Evolutionary conservation across 2,329 filamentous ascomycete species (phyloP).

Genomic region (Phoma sp.): DNA sequence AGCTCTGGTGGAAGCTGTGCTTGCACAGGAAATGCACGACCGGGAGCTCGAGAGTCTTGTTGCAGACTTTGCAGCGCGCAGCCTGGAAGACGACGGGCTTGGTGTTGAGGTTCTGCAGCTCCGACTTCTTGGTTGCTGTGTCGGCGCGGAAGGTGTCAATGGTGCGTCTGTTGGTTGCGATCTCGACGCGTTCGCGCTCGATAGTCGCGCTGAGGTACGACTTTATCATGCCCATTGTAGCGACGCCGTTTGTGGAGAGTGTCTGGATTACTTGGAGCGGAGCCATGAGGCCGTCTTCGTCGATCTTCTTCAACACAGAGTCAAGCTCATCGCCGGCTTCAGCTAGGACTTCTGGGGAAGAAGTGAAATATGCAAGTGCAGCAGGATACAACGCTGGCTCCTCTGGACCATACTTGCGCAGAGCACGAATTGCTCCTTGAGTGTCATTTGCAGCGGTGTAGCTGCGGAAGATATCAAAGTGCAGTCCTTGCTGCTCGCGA

Average conservation of each 20-base stretch:
- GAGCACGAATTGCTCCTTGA: constrained; percentile 82
- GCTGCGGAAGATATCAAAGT: constrained; percentile 95
- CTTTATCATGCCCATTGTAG: constrained; percentile 98
- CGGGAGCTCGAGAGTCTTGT: constrained; percentile 78
- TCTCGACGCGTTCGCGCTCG: constrained; percentile 84
- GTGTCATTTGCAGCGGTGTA: constrained; percentile 94
- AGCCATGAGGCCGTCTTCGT: constrained; percentile 89
- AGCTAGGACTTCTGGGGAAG: constrained; percentile 77
- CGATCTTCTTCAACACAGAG: constrained; percentile 80
- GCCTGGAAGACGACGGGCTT: constrained; percentile 91
- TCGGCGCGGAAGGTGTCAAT: constrained; percentile 85
- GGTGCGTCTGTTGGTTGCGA: constrained; percentile 78
- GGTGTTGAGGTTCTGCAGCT: constrained; percentile 75
- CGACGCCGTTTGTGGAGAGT: constrained; percentile 77
- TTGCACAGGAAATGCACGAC: constrained; percentile 97
- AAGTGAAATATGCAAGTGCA: constrained; percentile 91
- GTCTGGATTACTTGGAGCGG: constrained; percentile 96
- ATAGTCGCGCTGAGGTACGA: constrained; percentile 89
- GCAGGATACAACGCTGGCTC: constrained; percentile 93
- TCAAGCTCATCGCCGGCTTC: constrained; percentile 88
- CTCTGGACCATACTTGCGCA: constrained; percentile 88
- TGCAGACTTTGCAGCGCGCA: constrained; percentile 84
- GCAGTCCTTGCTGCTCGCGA: constrained; percentile 87
- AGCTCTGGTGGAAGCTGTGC: constrained; percentile 94
- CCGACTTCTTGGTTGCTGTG: constrained; percentile 77